These are phyloP conservation scores for Babesia sp. DNA, from an alignment of 169 alveolate species.

Conservation along the genomic window DNA sequence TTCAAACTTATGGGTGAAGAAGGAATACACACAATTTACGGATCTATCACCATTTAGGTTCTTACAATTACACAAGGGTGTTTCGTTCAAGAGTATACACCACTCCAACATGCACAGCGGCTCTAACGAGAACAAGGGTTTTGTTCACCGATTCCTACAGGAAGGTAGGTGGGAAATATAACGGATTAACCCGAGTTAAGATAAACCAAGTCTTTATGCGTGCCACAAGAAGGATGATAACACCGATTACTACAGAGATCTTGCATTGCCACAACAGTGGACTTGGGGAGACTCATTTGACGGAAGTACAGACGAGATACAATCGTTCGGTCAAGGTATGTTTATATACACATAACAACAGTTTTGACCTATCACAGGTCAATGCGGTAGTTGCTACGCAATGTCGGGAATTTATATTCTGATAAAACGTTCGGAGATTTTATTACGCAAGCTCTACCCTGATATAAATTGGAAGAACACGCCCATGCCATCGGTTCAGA, in stretches of 20 bases:
- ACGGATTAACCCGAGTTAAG: not conserved
- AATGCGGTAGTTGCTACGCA: conserved; percentile 96
- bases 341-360: not conserved
- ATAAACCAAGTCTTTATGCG: not conserved
- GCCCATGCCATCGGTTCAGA: conserved; percentile 57
- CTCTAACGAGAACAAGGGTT: not conserved
- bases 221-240: not conserved
- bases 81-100: conserved; percentile 22
- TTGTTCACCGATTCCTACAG: conserved; percentile 8
- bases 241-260: conserved; percentile 26
- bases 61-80: conserved; percentile 62
- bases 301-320: conserved; percentile 49
- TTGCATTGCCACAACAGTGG: conserved; percentile 68
- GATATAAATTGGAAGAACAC: conserved; percentile 50
- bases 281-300: conserved; percentile 81
- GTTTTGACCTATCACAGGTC: conserved; percentile 42
- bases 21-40: conserved; percentile 11
- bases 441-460: conserved; percentile 68
- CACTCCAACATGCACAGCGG: not conserved
- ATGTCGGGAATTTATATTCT: conserved; percentile 82
- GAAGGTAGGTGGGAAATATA: not conserved
- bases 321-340: conserved; percentile 47
- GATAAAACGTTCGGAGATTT: conserved; percentile 84
- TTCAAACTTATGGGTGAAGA: conserved; percentile 20
- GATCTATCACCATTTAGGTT: conserved; percentile 62